Conservation (phyloP, 768 basidiomycete genomes). For the Mycena vulgaris region DNA sequence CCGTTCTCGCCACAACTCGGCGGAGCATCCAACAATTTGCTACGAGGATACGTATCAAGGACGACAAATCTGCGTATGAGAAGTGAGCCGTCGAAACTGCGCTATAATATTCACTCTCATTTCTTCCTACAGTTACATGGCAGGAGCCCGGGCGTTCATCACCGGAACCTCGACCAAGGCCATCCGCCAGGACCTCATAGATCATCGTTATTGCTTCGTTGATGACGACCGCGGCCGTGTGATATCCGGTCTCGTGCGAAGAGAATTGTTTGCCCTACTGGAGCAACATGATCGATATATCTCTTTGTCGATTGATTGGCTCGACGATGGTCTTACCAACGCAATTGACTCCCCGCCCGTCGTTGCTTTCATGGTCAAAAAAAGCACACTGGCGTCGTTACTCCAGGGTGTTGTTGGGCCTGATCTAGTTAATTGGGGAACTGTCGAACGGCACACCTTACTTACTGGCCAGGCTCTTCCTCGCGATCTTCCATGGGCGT, state of each 20-base stretch:
- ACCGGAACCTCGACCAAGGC: neutral
- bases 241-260: neutral
- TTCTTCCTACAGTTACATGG: neutral
- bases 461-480: neutral
- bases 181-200: neutral
- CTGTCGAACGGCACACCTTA: neutral
- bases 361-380: neutral
- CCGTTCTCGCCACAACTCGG: too few species aligned
- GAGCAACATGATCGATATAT: neutral
- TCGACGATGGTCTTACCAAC: neutral
- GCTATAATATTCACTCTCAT: neutral
- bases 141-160: neutral
- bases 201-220: constrained; percentile 3
- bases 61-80: too few species aligned
- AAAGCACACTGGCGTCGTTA: neutral
- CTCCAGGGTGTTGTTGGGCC: neutral
- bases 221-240: constrained; percentile 4
- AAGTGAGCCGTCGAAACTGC: too few species aligned
- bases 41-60: too few species aligned
- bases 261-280: neutral
- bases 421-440: neutral
- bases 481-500: neutral
- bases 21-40: too few species aligned
- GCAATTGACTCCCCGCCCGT: neutral
- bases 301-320: neutral